phyloP scores from a whole-genome alignment of 1,284 basidiomycete genomes.

The Pseudozyma pruni region DNA sequence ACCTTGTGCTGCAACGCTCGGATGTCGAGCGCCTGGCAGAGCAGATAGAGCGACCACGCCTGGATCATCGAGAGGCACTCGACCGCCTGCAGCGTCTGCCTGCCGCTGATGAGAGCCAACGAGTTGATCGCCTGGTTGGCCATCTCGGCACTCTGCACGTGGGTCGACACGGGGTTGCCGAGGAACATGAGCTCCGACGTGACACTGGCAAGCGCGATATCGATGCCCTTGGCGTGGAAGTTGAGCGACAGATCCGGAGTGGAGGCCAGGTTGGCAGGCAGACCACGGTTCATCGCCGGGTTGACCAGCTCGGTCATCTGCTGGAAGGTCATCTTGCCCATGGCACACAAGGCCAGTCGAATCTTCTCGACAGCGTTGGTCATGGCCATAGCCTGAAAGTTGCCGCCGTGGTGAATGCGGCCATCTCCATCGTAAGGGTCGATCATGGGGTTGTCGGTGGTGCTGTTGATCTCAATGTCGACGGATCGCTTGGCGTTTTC shows the following conservation, averaged over 20 bases:
- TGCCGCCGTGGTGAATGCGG: constrained; percentile 50
- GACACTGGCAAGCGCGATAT: constrained; percentile 74
- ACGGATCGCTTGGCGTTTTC: constrained; percentile 75
- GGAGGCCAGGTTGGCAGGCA: constrained; percentile 54
- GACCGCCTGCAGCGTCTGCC: constrained; percentile 53
- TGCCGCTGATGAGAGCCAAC: constrained; percentile 53
- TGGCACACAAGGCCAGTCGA: constrained; percentile 80
- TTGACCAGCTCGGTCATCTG: constrained; percentile 82
- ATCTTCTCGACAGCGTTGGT: constrained; percentile 90
- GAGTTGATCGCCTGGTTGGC: constrained; percentile 59
- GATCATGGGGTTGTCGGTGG: constrained; percentile 71
- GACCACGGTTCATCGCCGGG: constrained; percentile 54
- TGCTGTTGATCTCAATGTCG: constrained; percentile 84
- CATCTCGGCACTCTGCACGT: constrained; percentile 73
- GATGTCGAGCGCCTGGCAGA: constrained; percentile 63
- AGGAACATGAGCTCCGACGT: constrained; percentile 79
- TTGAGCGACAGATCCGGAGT: constrained; percentile 70
- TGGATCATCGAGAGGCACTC: constrained; percentile 59
- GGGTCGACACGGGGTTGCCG: constrained; percentile 84
- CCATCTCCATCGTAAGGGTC: constrained; percentile 51
- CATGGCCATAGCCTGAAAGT: constrained; percentile 74
- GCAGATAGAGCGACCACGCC: constrained; percentile 59
- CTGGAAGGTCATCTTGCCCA: constrained; percentile 84
- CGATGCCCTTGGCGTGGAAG: constrained; percentile 85
- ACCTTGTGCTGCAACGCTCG: constrained; percentile 56